These are phyloP conservation scores for Chlorella ohadii DNA, from an alignment of 139 green algal species.

Conservation along the genomic window DNA sequence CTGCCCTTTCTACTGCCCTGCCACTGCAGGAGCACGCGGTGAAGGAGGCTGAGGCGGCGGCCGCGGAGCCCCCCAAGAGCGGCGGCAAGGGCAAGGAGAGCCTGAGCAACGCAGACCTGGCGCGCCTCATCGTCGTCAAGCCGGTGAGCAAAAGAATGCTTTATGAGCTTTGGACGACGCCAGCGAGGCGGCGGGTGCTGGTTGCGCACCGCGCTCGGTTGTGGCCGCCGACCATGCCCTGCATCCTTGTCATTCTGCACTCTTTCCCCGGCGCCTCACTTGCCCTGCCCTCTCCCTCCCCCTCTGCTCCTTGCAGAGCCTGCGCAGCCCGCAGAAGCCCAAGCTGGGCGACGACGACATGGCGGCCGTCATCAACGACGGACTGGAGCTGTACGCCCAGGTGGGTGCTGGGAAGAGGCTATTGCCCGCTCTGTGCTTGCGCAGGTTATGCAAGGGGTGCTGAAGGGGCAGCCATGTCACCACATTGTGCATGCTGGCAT, in stretches of 20 bases:
- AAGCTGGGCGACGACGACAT: conserved; percentile 49
- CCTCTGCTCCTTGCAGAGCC: neutral
- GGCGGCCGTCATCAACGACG: conserved; percentile 83
- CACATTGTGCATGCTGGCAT: too few species aligned
- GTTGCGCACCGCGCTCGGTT: too few species aligned
- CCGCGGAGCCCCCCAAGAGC: conserved; percentile 19
- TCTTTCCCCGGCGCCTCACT: too few species aligned
- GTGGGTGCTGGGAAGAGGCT: too few species aligned
- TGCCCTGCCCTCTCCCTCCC: neutral
- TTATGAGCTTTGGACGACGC: too few species aligned
- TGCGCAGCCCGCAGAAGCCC: conserved; percentile 20
- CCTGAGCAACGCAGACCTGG: conserved; percentile 59
- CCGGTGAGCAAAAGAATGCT: conserved; percentile 39
- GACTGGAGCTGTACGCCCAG: conserved; percentile 81
- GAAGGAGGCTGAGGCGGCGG: conserved; percentile 21
- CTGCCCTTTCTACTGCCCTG: too few species aligned
- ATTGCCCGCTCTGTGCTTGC: too few species aligned
- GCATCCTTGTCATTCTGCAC: too few species aligned
- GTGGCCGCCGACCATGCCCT: too few species aligned
- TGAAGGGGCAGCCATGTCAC: too few species aligned
- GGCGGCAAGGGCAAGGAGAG: conserved; percentile 5
- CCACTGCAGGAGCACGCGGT: conserved; percentile 38
- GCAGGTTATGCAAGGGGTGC: too few species aligned
- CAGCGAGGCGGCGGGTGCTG: too few species aligned
- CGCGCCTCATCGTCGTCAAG: conserved; percentile 75